Conservation (phyloP, 2,329 filamentous ascomycete species). For the Diplodia scrobiculata region DNA sequence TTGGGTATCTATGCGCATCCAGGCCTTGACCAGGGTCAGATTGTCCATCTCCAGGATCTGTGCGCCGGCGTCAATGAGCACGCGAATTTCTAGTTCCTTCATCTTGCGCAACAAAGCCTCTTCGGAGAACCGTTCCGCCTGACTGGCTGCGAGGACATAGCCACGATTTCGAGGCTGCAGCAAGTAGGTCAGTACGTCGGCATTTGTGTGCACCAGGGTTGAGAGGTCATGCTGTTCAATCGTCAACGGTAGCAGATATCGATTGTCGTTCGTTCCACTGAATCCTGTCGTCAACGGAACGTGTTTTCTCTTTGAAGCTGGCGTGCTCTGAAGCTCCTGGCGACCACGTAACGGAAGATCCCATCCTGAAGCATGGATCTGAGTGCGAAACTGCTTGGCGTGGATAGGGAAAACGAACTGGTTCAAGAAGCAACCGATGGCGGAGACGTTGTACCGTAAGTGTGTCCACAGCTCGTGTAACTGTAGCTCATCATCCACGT, state of each 20-base stretch:
- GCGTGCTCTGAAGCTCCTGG: background rate
- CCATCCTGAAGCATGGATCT: constrained; percentile 68
- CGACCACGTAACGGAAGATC: constrained; percentile 58
- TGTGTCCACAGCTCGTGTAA: constrained; percentile 56
- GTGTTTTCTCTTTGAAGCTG: background rate
- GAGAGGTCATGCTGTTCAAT: constrained; percentile 64
- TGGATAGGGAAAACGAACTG: constrained; percentile 66
- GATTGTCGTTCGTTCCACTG: constrained; percentile 70
- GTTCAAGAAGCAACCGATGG: constrained; percentile 67
- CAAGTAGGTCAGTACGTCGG: constrained; percentile 63
- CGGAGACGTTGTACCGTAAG: constrained; percentile 54
- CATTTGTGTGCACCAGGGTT: constrained; percentile 61
- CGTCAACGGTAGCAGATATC: constrained; percentile 60
- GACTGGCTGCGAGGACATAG: constrained; percentile 47
- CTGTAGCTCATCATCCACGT: constrained; percentile 58
- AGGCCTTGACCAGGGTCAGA: constrained; percentile 51
- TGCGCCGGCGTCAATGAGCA: constrained; percentile 67
- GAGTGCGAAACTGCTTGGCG: constrained; percentile 65
- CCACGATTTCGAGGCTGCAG: constrained; percentile 55
- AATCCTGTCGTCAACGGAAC: constrained; percentile 64
- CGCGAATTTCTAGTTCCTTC: constrained; percentile 44
- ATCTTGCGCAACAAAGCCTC: constrained; percentile 51
- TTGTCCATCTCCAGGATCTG: constrained; percentile 66
- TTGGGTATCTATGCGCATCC: constrained; percentile 52
- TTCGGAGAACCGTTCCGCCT: constrained; percentile 50